Evolutionary conservation across 768 basidiomycete species (phyloP), one percentile per base, ranked within the genome.

Genomic region (Cystofilobasidium bisporidii): DNA sequence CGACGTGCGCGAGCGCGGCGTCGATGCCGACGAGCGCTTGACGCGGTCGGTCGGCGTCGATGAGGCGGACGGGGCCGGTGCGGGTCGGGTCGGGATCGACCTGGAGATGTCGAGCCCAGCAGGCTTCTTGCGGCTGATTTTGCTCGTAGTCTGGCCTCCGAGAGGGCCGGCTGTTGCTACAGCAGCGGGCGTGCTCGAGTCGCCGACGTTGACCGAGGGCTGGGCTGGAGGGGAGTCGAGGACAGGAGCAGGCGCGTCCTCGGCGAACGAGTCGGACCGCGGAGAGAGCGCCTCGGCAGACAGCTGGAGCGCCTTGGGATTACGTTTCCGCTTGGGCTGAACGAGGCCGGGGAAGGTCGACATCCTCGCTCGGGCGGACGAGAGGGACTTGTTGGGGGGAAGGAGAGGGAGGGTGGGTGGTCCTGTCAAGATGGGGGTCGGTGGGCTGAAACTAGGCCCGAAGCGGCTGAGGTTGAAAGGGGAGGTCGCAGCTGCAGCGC

Each of bases 301-400:
- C 75, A 92, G 85, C 79, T 86, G 84, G 12, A 92, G 83, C 45
- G 83, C 85, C 78, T 90, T 91, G 83, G 90, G 91, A 76, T 92
- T 92, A 70, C 90, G 85, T 77, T 92, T 92, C 82, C 90, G 89
- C 48, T 69, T 69, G 28, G 68, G 68, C 33, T 56, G 61, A 26
- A 63, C 45, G 17, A 63, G 61, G 17, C 67, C 67, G 14, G 67
- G 67, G 55, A 68, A 68, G 28, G 67, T 58, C 22, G 67, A 68
- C 61, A 57, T 56, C 17, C 4, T 41, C 33, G 40, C 26, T 20
- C 22, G n/a, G 14, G 43, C 41, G 63, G 26, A 18, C 2, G 20
- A 48, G 45, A 56, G n/a, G 57, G 57, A n/a, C n/a, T n/a, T n/a
- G n/a, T 32, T 8, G 53, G 4, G 12, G 28, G 56, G 56, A 33